Evolutionary conservation across 176 grass and related monocot species (phyloP).

Genomic region (Alloteropsis semialata): DNA sequence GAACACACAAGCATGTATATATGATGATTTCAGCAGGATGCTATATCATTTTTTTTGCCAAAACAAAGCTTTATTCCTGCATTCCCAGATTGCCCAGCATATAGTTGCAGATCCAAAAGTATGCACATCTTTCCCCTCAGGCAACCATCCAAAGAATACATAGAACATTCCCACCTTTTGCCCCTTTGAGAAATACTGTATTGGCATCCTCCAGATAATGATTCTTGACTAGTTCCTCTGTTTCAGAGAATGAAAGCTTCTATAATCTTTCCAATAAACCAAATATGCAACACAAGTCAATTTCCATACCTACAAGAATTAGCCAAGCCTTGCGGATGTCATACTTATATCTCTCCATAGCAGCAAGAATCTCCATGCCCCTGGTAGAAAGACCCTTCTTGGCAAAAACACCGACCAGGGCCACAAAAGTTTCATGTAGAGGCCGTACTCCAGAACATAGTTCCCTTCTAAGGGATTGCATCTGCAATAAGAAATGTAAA

Average conservation of each 20-base stretch:
- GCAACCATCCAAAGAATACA: too few relatives aligned
- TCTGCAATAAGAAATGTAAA: slow-evolving; percentile 52
- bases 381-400: slow-evolving; percentile 84
- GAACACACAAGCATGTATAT: too few relatives aligned
- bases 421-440: slow-evolving; percentile 92
- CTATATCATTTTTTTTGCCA: too few relatives aligned
- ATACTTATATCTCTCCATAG: slow-evolving; percentile 95
- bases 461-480: slow-evolving; percentile 95
- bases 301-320: slow-evolving; percentile 81
- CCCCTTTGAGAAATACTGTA: slow-evolving; percentile 91
- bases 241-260: slow-evolving; percentile 33
- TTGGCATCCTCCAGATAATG: slow-evolving; percentile 81
- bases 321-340: slow-evolving; percentile 92
- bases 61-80: too few relatives aligned
- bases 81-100: too few relatives aligned
- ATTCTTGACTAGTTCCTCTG: slow-evolving; percentile 87
- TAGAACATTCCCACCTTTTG: slow-evolving; percentile 88
- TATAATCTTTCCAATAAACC: slow-evolving; percentile 29
- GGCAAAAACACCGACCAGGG: slow-evolving; percentile 84
- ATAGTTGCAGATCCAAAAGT: too few relatives aligned
- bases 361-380: slow-evolving; percentile 96
- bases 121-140: too few relatives aligned
- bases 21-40: too few relatives aligned
- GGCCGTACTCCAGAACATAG: slow-evolving; percentile 77
- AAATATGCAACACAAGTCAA: slow-evolving; percentile 10